A percentile compares a stretch with the other conserved stretches of the same genome.
These are phyloP conservation scores for Macrophomina pseudophaseolina DNA, from an alignment of 2,329 filamentous ascomycete genomes.

Conservation along the genomic window DNA sequence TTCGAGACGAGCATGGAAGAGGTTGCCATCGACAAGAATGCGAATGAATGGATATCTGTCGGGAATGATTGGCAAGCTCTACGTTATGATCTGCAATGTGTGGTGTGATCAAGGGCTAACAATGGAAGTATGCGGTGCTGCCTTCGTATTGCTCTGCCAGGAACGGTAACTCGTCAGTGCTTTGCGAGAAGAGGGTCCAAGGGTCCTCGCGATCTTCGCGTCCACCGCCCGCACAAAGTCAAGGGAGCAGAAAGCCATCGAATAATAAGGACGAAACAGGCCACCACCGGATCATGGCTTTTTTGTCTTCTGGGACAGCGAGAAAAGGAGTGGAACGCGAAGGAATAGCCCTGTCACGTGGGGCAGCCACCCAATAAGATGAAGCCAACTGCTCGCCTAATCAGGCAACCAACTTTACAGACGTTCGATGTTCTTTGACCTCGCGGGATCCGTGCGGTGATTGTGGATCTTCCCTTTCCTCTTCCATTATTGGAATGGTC, in stretches of 20 bases:
- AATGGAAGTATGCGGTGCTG: neutral
- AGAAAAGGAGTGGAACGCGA: too few species aligned
- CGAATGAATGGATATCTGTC: neutral
- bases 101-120: too few species aligned
- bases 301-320: too few species aligned
- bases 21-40: neutral
- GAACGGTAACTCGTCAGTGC: neutral
- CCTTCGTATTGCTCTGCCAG: neutral
- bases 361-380: neutral
- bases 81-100: too few species aligned
- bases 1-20: neutral
- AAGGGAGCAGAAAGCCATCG: too few species aligned
- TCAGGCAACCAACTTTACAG: neutral
- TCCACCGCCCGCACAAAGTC: too few species aligned
- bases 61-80: neutral
- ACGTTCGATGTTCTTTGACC: neutral
- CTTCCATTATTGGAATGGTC: too few species aligned
- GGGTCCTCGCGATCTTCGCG: too few species aligned
- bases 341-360: neutral
- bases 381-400: neutral
- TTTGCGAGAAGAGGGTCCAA: neutral
- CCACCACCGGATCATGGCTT: too few species aligned
- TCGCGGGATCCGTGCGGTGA: neutral
- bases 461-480: too few species aligned
- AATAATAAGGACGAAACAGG: too few species aligned